Base-by-base conservation (phyloP, 2,329 filamentous ascomycete genomes). In the Fusarium nygamai region DNA sequence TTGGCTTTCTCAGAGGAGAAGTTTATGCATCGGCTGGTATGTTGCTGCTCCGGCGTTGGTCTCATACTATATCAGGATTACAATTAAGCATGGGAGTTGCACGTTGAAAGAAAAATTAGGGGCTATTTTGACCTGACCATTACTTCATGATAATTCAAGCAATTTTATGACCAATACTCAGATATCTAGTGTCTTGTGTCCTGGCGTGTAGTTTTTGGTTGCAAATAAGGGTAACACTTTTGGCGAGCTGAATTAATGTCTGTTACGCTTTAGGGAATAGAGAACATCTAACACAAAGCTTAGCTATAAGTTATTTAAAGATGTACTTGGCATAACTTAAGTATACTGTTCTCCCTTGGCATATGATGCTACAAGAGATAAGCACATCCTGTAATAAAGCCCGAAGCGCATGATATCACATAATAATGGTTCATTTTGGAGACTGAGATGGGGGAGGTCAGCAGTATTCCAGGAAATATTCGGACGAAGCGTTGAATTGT, bases 21-120 rank as follows among this genome's bases (percentile, higher is more conserved):
- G 29, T 24, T 31, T 48, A 58, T 72, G 53, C 51, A 67, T 71
- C 22, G 43, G 22, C 27, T 64, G 39, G 27, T 36, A 61, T 38
- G 36, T 33, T 70, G 46, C 24, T 71, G 56, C 59, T 69, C 44
- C n/a, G 71, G 71, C 59, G 71, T 69, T 72, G 24, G 71, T 56
- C 50, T 47, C 34, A 31, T 44, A 43, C 54, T 38, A 29, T 46
- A 53, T 57, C 17, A 48, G 22, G 36, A 43, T 24, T 27, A 46
- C 22, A 24, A 43, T 47, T 19, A 56, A 72, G 47, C 51, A 67
- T 27, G 33, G 54, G 47, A 74, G 19, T 36, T 56, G 14, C 29
- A 56, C 36, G 50, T 39, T 53, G 19, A 19, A 51, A 59, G 38
- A 41, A 68, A 69, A 53, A 41, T 27, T 11, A 41, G 27, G 16